These are phyloP conservation scores for Rubus idaeus DNA, from an alignment of 306 rosid genomes.

Conservation along the genomic window DNA sequence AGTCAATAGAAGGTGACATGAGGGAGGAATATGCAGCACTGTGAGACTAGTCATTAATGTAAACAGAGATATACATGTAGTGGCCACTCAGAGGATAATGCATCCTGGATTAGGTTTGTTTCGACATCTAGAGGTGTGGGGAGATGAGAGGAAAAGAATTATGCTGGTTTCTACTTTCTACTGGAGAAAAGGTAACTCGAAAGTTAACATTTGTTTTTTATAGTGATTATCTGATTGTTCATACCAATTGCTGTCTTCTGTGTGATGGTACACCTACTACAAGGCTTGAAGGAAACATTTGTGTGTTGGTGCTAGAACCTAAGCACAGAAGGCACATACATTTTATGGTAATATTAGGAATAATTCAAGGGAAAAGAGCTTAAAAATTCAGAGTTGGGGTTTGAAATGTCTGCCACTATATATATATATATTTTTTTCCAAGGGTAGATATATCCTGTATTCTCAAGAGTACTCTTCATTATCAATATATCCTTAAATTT, in stretches of 20 bases:
- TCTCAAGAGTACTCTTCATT: too few relatives aligned
- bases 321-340: not conserved
- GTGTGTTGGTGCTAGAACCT: not conserved
- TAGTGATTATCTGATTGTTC: not conserved
- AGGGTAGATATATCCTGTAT: too few relatives aligned
- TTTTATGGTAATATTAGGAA: not conserved
- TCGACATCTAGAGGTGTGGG: not conserved
- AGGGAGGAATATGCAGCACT: not conserved
- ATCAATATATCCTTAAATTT: too few relatives aligned
- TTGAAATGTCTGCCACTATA: too few relatives aligned
- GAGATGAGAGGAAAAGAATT: slow-evolving; percentile 4
- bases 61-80: not conserved
- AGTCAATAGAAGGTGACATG: not conserved
- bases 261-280: slow-evolving; percentile 7
- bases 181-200: not conserved
- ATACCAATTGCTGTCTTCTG: not conserved
- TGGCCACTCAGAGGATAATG: not conserved
- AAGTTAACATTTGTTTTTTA: not conserved
- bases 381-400: not conserved
- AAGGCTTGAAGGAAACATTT: slow-evolving; percentile 18
- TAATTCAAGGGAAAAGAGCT: not conserved
- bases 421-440: too few relatives aligned
- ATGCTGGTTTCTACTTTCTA: not conserved
- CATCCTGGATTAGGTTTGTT: not conserved
- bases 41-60: not conserved